phyloP scores from a whole-genome alignment of 2,329 filamentous ascomycete genomes.

The Penicillium sp. region DNA sequence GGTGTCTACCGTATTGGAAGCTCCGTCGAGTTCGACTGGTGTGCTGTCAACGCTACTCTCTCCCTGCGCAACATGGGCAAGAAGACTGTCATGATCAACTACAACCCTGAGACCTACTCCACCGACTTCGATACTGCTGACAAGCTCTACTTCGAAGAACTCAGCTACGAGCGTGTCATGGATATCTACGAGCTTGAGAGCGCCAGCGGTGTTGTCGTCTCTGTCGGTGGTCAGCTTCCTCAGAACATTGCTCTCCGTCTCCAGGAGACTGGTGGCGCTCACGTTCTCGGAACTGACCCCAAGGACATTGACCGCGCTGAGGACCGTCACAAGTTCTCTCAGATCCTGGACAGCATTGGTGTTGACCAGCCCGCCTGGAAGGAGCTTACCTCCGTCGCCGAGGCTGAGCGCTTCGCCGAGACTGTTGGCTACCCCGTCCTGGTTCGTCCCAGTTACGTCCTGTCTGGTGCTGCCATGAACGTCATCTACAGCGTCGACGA shows the following conservation, averaged over 20 bases:
- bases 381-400: slow-evolving; percentile 80
- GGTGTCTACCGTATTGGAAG: slow-evolving; percentile 96
- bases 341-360: slow-evolving; percentile 91
- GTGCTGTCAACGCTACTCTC: slow-evolving; percentile 79
- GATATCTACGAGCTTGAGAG: slow-evolving; percentile 93
- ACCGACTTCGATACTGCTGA: slow-evolving; percentile 88
- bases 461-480: slow-evolving; percentile 97
- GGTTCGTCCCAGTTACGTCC: slow-evolving; percentile 87
- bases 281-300: slow-evolving; percentile 84
- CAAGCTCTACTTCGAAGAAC: slow-evolving; percentile 90
- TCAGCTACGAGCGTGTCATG: slow-evolving; percentile 96
- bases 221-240: slow-evolving; percentile 87
- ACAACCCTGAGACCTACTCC: slow-evolving; percentile 68
- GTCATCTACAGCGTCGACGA: slow-evolving; percentile 83
- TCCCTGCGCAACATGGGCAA: slow-evolving; percentile 77
- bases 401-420: slow-evolving; percentile 74
- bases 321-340: slow-evolving; percentile 95
- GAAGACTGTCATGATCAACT: slow-evolving; percentile 98
- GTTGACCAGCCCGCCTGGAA: slow-evolving; percentile 98
- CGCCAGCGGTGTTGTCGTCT: slow-evolving; percentile 81
- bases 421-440: slow-evolving; percentile 87
- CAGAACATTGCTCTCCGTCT: slow-evolving; percentile 95
- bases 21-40: slow-evolving; percentile 99
- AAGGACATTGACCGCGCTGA: slow-evolving; percentile 95
- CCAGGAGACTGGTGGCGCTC: slow-evolving; percentile 81